Percentiles rank a stretch among this genome's conserved stretches.
phyloP scores from a whole-genome alignment of 208 protist species.

The Blastocrithidia nonstop region DNA sequence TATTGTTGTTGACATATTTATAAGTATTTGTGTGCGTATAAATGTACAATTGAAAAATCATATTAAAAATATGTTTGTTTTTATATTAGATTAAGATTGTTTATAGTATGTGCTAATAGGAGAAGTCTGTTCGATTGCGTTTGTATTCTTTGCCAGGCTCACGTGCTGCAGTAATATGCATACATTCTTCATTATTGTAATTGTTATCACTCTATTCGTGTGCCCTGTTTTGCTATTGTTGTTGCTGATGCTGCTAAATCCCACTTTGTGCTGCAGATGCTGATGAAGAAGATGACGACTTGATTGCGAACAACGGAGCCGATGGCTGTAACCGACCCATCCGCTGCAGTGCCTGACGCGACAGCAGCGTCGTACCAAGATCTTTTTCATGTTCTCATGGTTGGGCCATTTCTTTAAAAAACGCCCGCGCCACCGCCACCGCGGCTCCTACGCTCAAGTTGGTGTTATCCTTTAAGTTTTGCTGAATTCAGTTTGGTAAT shows the following conservation, averaged over 20 bases:
- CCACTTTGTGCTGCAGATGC: too few relatives aligned
- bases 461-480: conserved; percentile 81
- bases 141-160: conserved; percentile 24
- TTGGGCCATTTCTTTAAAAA: conserved; percentile 94
- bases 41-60: background rate
- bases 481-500: conserved; percentile 85
- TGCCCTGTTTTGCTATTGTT: too few relatives aligned
- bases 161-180: conserved; percentile 22
- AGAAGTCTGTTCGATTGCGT: conserved; percentile 10
- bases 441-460: conserved; percentile 84
- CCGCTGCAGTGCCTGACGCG: conserved; percentile 16
- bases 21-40: background rate
- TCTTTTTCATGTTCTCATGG: conserved; percentile 80
- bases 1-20: background rate
- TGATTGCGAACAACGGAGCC: conserved; percentile 5
- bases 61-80: background rate
- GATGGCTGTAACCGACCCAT: conserved; percentile 22
- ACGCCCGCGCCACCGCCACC: conserved; percentile 73
- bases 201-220: background rate
- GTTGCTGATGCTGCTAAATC: too few relatives aligned
- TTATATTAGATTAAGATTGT: background rate
- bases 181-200: conserved; percentile 5
- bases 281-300: background rate
- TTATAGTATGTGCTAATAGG: too few relatives aligned
- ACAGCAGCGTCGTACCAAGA: conserved; percentile 74